Conservation (phyloP, 176 grass and related monocot species). For the Hordeum vulgare region DNA sequence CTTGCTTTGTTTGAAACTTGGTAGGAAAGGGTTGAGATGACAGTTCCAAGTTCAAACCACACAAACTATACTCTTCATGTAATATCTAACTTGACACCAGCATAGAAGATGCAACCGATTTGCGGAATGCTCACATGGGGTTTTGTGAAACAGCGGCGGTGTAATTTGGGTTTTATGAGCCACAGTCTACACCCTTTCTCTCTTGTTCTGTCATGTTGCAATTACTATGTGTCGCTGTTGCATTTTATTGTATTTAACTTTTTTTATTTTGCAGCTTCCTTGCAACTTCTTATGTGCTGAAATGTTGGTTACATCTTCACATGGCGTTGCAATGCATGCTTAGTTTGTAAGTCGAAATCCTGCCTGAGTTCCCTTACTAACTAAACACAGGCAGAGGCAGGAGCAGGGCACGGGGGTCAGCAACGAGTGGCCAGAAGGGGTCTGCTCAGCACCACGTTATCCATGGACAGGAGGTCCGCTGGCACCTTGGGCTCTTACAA, state of each 20-base stretch:
- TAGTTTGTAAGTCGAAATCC: too few species aligned
- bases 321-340: too few species aligned
- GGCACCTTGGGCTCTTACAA: neutral
- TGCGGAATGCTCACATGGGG: neutral
- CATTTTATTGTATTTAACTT: too few species aligned
- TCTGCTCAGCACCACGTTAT: slow-evolving; percentile 37
- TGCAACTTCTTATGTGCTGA: too few species aligned
- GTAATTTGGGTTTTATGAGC: neutral
- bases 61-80: neutral
- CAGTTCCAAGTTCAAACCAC: neutral
- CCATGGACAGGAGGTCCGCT: slow-evolving; percentile 30
- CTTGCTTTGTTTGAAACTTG: neutral
- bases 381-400: neutral
- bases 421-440: slow-evolving; percentile 41
- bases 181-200: neutral
- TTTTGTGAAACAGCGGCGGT: neutral
- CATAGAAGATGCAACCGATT: neutral
- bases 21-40: neutral
- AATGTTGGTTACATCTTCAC: too few species aligned
- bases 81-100: neutral
- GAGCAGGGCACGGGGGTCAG: slow-evolving; percentile 11
- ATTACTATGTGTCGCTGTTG: too few species aligned
- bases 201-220: too few species aligned
- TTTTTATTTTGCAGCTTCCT: too few species aligned
- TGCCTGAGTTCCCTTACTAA: too few species aligned